Base-by-base conservation (phyloP, 352 stramenopile species). In the Phytophthora tubulina region DNA sequence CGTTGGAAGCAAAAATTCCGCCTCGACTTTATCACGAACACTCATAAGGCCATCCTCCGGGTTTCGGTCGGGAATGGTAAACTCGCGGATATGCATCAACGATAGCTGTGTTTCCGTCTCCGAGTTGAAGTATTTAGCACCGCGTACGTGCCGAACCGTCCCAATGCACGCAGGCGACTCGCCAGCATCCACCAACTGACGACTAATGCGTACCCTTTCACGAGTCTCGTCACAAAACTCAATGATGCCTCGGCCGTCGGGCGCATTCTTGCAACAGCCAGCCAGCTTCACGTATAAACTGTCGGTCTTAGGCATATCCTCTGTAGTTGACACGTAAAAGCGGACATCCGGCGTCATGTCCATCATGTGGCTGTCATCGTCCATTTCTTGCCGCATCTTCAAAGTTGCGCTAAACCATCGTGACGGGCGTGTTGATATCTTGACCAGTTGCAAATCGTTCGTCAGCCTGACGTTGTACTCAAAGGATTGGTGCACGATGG, bases 301-400 rank as follows among this genome's bases (percentile, higher is more conserved):
- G 35, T 95, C 74, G 1, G 76, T 88, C 44, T 78, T 79, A 0
- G 81, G 62, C 44, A 92, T 75, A 33, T 90, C 76, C 49, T 92
- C 84, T 1, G 80, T 82, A n/a, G 82, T 84, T 11, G 81, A 90
- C 35, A 95, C 88, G 61, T 95, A 95, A 63, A 88, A 93, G 1
- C 88, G 88, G 27, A 92, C 70, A 48, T 94, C 88, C 0, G 85
- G 86, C 6, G 86, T 95, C 1, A 70, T 66, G 62, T 95, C 88
- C 86, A 94, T 92, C 46, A 39, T 71, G 10, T 79, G 77, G 9
- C 36, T 66, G 13, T 90, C 81, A 30, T 91, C 80, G 27, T 92
- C 70, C 39, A 94, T 75, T 56, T 95, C 88, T 62, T 95, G 86
- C 8, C 80, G 84, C 86, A 94, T 94, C 68, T 95, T 95, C 42